Percentiles rank a stretch among this genome's conserved stretches.
phyloP scores from a whole-genome alignment of 768 basidiomycete species.

The Naganishia randhawae region DNA sequence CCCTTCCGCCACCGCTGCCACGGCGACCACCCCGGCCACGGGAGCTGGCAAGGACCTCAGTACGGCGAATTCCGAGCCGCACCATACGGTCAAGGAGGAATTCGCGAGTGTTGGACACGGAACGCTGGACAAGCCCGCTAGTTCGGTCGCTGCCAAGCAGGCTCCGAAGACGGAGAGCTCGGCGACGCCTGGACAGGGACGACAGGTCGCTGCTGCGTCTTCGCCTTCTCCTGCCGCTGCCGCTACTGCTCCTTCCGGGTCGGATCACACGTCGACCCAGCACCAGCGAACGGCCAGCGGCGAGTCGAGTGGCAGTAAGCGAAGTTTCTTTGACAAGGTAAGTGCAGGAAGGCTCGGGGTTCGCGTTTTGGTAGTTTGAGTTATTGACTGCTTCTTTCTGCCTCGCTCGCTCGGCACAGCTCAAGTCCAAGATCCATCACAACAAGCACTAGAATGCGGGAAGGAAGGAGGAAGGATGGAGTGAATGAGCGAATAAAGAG shows the following conservation, averaged over 20 bases:
- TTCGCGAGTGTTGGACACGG: constrained; percentile 26
- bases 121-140: constrained; percentile 15
- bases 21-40: neutral
- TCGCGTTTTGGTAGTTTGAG: neutral
- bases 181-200: neutral
- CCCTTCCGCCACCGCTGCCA: neutral
- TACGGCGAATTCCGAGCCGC: constrained; percentile 25
- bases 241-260: neutral
- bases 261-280: neutral
- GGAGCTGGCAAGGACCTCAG: constrained; percentile 4
- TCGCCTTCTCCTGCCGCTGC: neutral
- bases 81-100: constrained; percentile 21
- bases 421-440: constrained; percentile 28
- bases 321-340: constrained; percentile 26
- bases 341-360: neutral
- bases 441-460: constrained; percentile 24
- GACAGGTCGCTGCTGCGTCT: neutral
- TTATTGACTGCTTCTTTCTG: too few relatives aligned
- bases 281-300: constrained; percentile 11
- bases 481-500: too few relatives aligned
- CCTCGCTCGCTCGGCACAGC: neutral
- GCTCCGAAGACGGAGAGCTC: constrained; percentile 24
- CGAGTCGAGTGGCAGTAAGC: constrained; percentile 16
- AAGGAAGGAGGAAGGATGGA: too few relatives aligned
- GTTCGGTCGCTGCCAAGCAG: constrained; percentile 16